phyloP scores from a whole-genome alignment of 1,139 yeast species.

The Candida gigantensis region DNA sequence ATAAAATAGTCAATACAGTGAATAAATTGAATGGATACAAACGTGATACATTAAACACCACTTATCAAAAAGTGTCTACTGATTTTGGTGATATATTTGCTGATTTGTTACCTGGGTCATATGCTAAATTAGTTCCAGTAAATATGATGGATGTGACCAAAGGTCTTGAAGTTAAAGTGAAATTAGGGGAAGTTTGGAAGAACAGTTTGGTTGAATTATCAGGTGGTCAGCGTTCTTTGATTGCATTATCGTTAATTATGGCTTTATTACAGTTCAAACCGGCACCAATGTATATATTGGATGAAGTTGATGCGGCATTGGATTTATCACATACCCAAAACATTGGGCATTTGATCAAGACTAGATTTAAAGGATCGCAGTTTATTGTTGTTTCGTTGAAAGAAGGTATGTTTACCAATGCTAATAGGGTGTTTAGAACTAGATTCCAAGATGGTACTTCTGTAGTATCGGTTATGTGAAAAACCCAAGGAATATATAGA shows the following conservation, averaged over 20 bases:
- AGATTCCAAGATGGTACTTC: conserved; percentile 97
- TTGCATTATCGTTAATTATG: conserved; percentile 86
- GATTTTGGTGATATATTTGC: conserved; percentile 94
- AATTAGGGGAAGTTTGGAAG: conserved; percentile 92
- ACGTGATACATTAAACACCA: conserved; percentile 75
- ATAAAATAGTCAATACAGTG: conserved; percentile 86
- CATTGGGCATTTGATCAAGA: conserved; percentile 93
- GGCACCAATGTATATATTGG: conserved; percentile 96
- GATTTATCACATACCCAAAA: conserved; percentile 97
- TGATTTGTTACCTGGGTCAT: conserved; percentile 86
- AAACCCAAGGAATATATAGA: too few relatives aligned
- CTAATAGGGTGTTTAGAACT: conserved; percentile 89
- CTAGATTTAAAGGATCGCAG: conserved; percentile 92
- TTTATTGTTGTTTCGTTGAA: conserved; percentile 94
- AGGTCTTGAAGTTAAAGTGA: conserved; percentile 90
- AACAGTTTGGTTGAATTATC: conserved; percentile 92
- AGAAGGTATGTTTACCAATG: conserved; percentile 98
- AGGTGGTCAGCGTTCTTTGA: conserved; percentile 95
- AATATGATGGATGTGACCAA: conserved; percentile 81
- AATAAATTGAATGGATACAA: conserved; percentile 85
- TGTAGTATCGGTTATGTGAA: conserved; percentile 66
- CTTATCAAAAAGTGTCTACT: conserved; percentile 80
- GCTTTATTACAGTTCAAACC: conserved; percentile 93
- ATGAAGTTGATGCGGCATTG: conserved; percentile 97
- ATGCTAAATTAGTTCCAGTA: conserved; percentile 83